A percentile compares a stretch with the other conserved stretches of the same genome.
Conservation (phyloP, 106 monocot species). For the Dendrobium catenatum region DNA sequence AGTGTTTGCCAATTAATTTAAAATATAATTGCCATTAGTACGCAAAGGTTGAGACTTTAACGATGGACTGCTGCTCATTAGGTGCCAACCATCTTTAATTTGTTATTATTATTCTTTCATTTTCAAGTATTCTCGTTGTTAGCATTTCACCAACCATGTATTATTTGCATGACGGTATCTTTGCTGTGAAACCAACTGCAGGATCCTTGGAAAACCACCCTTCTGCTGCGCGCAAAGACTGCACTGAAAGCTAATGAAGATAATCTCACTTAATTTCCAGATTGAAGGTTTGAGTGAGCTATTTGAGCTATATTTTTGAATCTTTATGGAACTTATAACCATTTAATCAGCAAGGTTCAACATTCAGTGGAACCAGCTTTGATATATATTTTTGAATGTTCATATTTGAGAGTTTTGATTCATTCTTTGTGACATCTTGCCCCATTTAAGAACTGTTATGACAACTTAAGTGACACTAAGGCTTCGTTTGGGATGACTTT, state of each 20-base stretch:
- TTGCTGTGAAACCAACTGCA: slow-evolving; percentile 14
- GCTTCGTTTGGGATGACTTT: too few relatives aligned
- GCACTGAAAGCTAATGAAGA: slow-evolving; percentile 74
- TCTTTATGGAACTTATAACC: neutral
- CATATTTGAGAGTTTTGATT: neutral
- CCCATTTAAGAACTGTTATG: too few relatives aligned
- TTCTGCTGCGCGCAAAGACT: slow-evolving; percentile 72
- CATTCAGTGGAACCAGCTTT: neutral
- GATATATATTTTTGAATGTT: neutral
- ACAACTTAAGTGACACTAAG: too few relatives aligned
- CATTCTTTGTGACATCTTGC: too few relatives aligned
- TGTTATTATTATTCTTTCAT: too few relatives aligned
- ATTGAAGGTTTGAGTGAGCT: neutral
- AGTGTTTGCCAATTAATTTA: too few relatives aligned
- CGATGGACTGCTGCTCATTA: too few relatives aligned
- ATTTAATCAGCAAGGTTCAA: neutral
- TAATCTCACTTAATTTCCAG: slow-evolving; percentile 58
- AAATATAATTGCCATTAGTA: too few relatives aligned
- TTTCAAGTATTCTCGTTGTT: too few relatives aligned
- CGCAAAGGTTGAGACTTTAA: too few relatives aligned
- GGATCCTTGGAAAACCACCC: slow-evolving; percentile 95
- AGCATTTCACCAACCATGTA: too few relatives aligned
- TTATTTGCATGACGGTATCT: neutral
- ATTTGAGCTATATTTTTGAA: neutral
- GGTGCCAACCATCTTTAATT: too few relatives aligned